These are phyloP conservation scores for Coemansia sp. DNA, from an alignment of 192 early-diverging fungal genomes.

Conservation along the genomic window DNA sequence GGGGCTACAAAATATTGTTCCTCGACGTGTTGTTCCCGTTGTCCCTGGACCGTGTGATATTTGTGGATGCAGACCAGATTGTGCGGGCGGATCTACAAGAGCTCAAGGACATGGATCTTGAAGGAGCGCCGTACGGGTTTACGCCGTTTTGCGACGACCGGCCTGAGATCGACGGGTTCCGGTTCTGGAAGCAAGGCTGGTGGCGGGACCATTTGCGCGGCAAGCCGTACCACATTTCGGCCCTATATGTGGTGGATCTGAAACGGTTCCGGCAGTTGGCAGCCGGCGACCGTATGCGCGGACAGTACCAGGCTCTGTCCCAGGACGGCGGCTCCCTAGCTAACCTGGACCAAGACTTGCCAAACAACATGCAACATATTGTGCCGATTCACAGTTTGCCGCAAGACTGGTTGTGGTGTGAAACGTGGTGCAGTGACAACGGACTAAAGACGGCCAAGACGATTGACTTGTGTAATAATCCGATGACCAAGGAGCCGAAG, in stretches of 20 bases:
- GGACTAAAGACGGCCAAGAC: constrained; percentile 85
- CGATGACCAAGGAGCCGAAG: constrained; percentile 98
- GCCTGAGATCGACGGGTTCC: constrained; percentile 90
- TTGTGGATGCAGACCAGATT: constrained; percentile 99
- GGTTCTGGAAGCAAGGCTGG: constrained; percentile 98
- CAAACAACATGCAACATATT: constrained; percentile 92
- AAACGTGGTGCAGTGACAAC: constrained; percentile 96
- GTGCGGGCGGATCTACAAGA: constrained; percentile 95
- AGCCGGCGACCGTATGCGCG: constrained; percentile 89
- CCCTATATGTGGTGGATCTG: constrained; percentile 95
- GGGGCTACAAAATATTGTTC: constrained; percentile 99
- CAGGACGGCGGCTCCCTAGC: constrained; percentile 85
- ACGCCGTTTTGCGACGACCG: constrained; percentile 94
- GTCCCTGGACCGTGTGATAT: constrained; percentile 89
- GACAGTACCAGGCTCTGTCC: constrained; percentile 90
- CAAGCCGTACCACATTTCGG: constrained; percentile 94
- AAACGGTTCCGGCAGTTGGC: constrained; percentile 86
- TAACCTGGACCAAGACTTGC: constrained; percentile 97
- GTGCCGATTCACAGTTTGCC: constrained; percentile 92
- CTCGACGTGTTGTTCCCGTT: constrained; percentile 97
- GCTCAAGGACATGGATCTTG: constrained; percentile 85
- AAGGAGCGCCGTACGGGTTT: constrained; percentile 95
- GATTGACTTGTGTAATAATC: constrained; percentile 99
- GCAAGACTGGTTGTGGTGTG: constrained; percentile 99
- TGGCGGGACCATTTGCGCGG: constrained; percentile 87